Base-by-base conservation (phyloP, 2,329 filamentous ascomycete species). In the Rosellinia necatrix region DNA sequence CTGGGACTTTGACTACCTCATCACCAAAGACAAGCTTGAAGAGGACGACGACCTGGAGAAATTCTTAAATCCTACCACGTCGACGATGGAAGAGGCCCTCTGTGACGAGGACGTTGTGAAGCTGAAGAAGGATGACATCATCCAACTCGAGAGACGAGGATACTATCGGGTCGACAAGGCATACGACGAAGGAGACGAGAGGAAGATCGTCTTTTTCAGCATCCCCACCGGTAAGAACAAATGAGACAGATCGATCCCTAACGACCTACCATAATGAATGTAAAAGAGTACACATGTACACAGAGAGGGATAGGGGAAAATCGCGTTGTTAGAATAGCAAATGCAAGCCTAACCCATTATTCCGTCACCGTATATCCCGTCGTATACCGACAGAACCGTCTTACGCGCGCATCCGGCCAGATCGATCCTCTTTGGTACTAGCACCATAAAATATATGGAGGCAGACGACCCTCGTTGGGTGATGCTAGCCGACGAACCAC, bases 21-120 rank as follows among this genome's bases (percentile, higher is more conserved):
- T 97, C 70, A 96, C 89, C 58, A 97, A 97, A 81, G 93, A 97
- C 72, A 92, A 94, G 71, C 81, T 97, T 24, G 90, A 92, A 72
- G 89, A 94, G 72, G 89, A 94, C 2, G 93, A 97, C 68, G 82
- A 88, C 44, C 79, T 96, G 13, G 91, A 96, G 74, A 87, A 96
- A 64, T 94, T 87, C 72, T 74, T 97, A 58, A 96, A 87, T 71
- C 82, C 85, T 21, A 78, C 86, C 51, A 96, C 91, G 0, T 87
- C 90, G 68, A 86, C 83, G 54, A 86, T 87, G 74, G 88, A 88
- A 49, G 83, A 88, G 62, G 91, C 89, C 1, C 72, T 90, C 49
- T 92, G 90, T 22, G 93, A 97, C 69, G 87, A 85, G 68, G 96
- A 92, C 66, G 88, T 96, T 1, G 81, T 82, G 0, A 80, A 85